These are phyloP conservation scores for Hypoxylon sp. DNA, from an alignment of 2,329 filamentous ascomycete genomes.

Conservation along the genomic window DNA sequence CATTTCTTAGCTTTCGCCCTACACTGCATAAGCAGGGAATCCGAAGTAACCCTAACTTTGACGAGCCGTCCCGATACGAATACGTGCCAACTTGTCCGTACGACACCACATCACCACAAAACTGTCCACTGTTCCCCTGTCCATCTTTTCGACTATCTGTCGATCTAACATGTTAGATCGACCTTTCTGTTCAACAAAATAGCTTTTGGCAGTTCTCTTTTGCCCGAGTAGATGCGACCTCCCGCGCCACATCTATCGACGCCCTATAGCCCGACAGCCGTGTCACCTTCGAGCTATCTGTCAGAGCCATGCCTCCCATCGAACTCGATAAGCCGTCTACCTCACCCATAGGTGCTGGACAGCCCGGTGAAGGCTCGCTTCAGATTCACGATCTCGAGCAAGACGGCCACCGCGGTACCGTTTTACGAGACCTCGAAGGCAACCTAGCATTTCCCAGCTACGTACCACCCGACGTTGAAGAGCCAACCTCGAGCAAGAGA, in stretches of 20 bases:
- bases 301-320: constrained; percentile 37
- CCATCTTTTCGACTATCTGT: neutral
- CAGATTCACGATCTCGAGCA: constrained; percentile 17
- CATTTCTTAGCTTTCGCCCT: neutral
- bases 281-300: neutral
- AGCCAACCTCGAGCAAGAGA: constrained; percentile 23
- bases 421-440: constrained; percentile 37
- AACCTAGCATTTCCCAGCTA: constrained; percentile 37
- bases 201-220: neutral
- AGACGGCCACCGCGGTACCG: constrained; percentile 22
- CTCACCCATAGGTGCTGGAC: constrained; percentile 33
- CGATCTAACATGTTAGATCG: neutral
- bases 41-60: constrained; percentile 22
- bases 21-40: neutral
- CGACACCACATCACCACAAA: neutral
- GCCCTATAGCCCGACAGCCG: too few species aligned
- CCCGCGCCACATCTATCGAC: neutral
- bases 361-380: constrained; percentile 27
- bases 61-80: constrained; percentile 1
- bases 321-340: constrained; percentile 42
- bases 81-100: neutral
- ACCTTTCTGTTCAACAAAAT: neutral
- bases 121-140: neutral
- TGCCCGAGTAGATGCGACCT: neutral
- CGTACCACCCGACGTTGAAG: constrained; percentile 39